These are phyloP conservation scores for Boeremia exigua DNA, from an alignment of 2,329 filamentous ascomycete genomes.

Conservation along the genomic window DNA sequence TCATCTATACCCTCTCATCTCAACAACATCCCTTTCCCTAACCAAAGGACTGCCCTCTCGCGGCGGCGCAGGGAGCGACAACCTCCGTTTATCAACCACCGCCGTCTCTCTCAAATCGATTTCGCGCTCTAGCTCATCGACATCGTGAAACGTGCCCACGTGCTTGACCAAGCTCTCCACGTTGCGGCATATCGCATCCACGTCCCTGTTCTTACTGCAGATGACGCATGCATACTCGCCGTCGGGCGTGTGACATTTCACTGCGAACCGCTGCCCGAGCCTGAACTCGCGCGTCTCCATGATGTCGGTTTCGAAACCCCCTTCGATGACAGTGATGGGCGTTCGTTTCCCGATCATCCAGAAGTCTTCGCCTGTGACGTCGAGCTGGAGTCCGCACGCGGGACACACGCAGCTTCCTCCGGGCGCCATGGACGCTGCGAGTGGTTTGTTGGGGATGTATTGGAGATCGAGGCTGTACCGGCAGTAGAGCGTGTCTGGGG, in stretches of 20 bases:
- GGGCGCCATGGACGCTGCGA: slow-evolving; percentile 41
- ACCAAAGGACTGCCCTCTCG: slow-evolving; percentile 21
- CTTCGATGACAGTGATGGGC: slow-evolving; percentile 31
- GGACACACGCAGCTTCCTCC: slow-evolving; percentile 42
- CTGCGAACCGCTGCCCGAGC: slow-evolving; percentile 46
- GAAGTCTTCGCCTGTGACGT: slow-evolving; percentile 43
- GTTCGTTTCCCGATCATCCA: slow-evolving; percentile 48
- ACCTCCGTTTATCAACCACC: slow-evolving; percentile 25
- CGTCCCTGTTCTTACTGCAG: slow-evolving; percentile 40
- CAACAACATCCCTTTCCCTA: slow-evolving; percentile 22
- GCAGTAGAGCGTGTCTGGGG: slow-evolving; percentile 40
- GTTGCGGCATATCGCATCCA: slow-evolving; percentile 45
- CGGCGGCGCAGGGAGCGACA: slow-evolving; percentile 30
- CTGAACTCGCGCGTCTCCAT: slow-evolving; percentile 46
- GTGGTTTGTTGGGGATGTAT: slow-evolving; percentile 34
- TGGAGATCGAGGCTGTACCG: slow-evolving; percentile 46
- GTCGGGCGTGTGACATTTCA: slow-evolving; percentile 47
- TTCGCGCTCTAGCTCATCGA: slow-evolving; percentile 41
- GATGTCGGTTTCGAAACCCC: slow-evolving; percentile 40
- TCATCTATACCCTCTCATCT: slow-evolving; percentile 25
- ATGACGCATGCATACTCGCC: slow-evolving; percentile 48
- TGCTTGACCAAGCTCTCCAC: slow-evolving; percentile 47
- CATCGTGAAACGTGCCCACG: slow-evolving; percentile 43
- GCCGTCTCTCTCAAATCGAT: slow-evolving; percentile 38
- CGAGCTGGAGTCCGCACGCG: slow-evolving; percentile 34